Percentiles rank a stretch among this genome's conserved stretches.
Evolutionary conservation across 164 flowering plant genomes (phyloP).

Genomic region (Aristolochia contorta): DNA sequence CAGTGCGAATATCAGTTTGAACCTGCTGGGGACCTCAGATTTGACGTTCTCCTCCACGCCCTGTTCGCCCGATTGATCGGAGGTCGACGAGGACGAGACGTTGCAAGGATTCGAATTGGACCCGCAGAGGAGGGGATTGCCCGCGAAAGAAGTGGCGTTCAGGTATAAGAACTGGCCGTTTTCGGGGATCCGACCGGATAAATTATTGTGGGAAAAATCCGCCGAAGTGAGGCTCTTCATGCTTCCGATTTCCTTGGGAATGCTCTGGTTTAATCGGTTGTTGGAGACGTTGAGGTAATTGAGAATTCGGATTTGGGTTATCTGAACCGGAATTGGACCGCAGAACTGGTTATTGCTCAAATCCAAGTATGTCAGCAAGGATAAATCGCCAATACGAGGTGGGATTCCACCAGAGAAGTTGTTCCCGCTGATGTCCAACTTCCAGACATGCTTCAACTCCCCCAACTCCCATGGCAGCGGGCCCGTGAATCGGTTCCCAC

Average conservation of each 20-base stretch:
- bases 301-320: slow-evolving; percentile 41
- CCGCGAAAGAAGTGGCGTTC: slow-evolving; percentile 48
- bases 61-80: slow-evolving; percentile 9
- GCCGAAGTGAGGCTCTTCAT: slow-evolving; percentile 59
- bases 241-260: slow-evolving; percentile 46
- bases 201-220: slow-evolving; percentile 62
- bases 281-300: slow-evolving; percentile 56
- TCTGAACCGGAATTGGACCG: slow-evolving; percentile 47
- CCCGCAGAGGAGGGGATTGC: slow-evolving; percentile 58
- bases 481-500: slow-evolving; percentile 46
- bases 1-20: slow-evolving; percentile 48
- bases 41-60: slow-evolving; percentile 9
- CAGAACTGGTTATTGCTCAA: slow-evolving; percentile 57
- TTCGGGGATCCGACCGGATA: slow-evolving; percentile 52
- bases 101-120: slow-evolving; percentile 31
- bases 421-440: slow-evolving; percentile 45
- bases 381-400: slow-evolving; percentile 35
- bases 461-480: slow-evolving; percentile 52
- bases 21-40: slow-evolving; percentile 28
- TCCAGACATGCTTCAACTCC: slow-evolving; percentile 24
- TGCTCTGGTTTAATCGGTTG: slow-evolving; percentile 36
- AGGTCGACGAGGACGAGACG: slow-evolving; percentile 18
- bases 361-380: slow-evolving; percentile 40
- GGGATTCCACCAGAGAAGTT: slow-evolving; percentile 52
- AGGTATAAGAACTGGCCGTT: slow-evolving; percentile 47